phyloP scores from a whole-genome alignment of 2,329 filamentous ascomycete genomes.

The Penicillium frequentans region DNA sequence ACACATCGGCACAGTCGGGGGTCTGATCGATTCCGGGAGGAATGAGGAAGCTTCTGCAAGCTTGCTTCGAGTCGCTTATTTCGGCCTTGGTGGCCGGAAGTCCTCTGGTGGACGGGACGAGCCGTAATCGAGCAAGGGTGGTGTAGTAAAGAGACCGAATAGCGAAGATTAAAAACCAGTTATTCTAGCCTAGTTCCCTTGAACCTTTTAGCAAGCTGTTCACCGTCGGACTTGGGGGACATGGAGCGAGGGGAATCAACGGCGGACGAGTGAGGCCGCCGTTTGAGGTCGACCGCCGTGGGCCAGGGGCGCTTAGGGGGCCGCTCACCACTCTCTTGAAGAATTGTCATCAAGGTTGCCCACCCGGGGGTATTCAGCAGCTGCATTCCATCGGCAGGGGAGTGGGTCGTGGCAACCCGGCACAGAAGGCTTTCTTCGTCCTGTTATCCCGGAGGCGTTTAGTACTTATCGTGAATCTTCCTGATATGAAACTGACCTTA shows the following conservation, averaged over 20 bases:
- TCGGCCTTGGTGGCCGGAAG: not conserved
- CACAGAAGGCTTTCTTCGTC: slow-evolving; percentile 86
- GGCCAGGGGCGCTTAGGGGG: slow-evolving; percentile 68
- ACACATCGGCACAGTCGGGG: not conserved
- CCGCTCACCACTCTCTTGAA: slow-evolving; percentile 97
- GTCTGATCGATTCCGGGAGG: not conserved
- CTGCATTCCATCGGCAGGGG: slow-evolving; percentile 77
- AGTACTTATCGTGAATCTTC: slow-evolving; percentile 8
- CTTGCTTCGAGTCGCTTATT: not conserved
- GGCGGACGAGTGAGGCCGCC: slow-evolving; percentile 17
- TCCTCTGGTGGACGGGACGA: not conserved
- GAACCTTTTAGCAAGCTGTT: slow-evolving; percentile 64
- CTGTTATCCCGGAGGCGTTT: slow-evolving; percentile 49
- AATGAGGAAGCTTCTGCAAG: not conserved
- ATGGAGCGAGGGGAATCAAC: slow-evolving; percentile 31
- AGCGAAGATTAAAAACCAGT: slow-evolving; percentile 18
- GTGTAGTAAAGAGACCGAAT: slow-evolving; percentile 7
- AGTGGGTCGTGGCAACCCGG: slow-evolving; percentile 77
- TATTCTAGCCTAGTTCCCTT: slow-evolving; percentile 60
- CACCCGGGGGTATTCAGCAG: slow-evolving; percentile 86
- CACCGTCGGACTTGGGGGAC: slow-evolving; percentile 52
- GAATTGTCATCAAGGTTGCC: slow-evolving; percentile 89
- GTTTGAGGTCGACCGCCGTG: slow-evolving; percentile 40
- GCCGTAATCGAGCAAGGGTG: not conserved
- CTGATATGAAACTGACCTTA: slow-evolving; percentile 62